phyloP scores from a whole-genome alignment of 805 yeast species.

The Saccharomycopsis fermentans region DNA sequence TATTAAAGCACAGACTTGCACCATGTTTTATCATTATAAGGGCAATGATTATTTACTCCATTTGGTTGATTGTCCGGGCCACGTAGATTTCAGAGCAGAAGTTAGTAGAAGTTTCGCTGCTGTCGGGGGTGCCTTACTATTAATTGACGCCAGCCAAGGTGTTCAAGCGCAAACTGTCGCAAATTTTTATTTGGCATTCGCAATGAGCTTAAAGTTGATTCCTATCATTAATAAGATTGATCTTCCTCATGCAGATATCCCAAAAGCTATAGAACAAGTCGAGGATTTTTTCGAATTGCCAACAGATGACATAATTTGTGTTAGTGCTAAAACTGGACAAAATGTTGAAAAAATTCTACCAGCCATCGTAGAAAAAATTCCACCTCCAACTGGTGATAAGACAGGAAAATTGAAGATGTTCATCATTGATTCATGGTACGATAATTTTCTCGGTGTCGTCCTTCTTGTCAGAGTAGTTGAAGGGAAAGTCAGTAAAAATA shows the following conservation, averaged over 20 bases:
- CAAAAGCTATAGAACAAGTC: slow-evolving; percentile 74
- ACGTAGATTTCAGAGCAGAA: slow-evolving; percentile 90
- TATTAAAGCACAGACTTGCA: slow-evolving; percentile 92
- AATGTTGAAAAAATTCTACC: slow-evolving; percentile 77
- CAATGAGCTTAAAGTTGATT: slow-evolving; percentile 67
- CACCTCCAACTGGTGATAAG: slow-evolving; percentile 56
- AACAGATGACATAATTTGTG: slow-evolving; percentile 62
- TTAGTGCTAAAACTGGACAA: slow-evolving; percentile 85
- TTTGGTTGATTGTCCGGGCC: slow-evolving; percentile 96
- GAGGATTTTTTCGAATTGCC: slow-evolving; percentile 74
- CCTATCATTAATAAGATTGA: slow-evolving; percentile 93
- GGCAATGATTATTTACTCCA: slow-evolving; percentile 74
- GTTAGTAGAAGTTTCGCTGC: slow-evolving; percentile 92
- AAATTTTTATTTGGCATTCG: slow-evolving; percentile 81
- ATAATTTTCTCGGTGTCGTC: slow-evolving; percentile 83
- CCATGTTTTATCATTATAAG: slow-evolving; percentile 71
- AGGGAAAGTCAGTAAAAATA: slow-evolving; percentile 67
- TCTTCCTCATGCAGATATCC: slow-evolving; percentile 76
- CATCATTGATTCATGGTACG: slow-evolving; percentile 97
- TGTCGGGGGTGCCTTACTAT: slow-evolving; percentile 83
- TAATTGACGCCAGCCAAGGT: slow-evolving; percentile 94
- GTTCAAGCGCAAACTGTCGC: slow-evolving; percentile 99
- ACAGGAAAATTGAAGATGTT: slow-evolving; percentile 55
- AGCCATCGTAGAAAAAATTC: slow-evolving; percentile 69
- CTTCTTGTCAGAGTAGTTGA: slow-evolving; percentile 77